Evolutionary conservation across 164 flowering plant genomes (phyloP).

Genomic region (Nymphaea colorata): DNA sequence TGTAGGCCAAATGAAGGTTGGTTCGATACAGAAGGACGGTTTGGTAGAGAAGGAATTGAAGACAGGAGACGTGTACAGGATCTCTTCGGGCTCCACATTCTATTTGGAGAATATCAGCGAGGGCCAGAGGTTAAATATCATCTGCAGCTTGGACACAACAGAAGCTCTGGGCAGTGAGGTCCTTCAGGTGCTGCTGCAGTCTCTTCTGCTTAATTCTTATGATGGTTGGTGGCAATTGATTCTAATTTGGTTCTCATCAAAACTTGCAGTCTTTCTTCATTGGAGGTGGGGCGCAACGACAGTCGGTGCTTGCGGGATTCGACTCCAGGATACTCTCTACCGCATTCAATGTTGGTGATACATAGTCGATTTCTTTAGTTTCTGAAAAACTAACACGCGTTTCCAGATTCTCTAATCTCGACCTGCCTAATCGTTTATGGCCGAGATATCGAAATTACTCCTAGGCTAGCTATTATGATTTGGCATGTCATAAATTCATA

Average conservation of each 20-base stretch:
- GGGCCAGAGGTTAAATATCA: constrained; percentile 57
- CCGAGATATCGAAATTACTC: too few species aligned
- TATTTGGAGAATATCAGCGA: constrained; percentile 56
- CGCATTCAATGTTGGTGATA: constrained; percentile 65
- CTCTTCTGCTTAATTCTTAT: background rate
- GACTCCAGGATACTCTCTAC: constrained; percentile 35
- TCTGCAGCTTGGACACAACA: constrained; percentile 68
- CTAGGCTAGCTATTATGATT: too few species aligned
- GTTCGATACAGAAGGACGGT: constrained; percentile 44
- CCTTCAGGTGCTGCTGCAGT: constrained; percentile 36
- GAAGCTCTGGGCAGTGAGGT: constrained; percentile 37
- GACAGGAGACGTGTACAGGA: constrained; percentile 58
- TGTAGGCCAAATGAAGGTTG: constrained; percentile 69
- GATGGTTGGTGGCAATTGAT: background rate
- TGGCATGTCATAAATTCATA: too few species aligned
- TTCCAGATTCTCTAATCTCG: too few species aligned
- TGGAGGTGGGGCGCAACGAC: constrained; percentile 68
- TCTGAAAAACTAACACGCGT: too few species aligned
- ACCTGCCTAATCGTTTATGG: too few species aligned
- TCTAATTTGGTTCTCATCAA: background rate
- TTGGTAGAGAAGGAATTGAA: constrained; percentile 44
- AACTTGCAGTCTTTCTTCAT: constrained; percentile 67
- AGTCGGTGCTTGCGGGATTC: constrained; percentile 67
- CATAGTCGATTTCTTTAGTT: too few species aligned
- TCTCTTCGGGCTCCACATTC: constrained; percentile 80